Evolutionary conservation across 2,329 filamentous ascomycete species (phyloP).

Genomic region (Exophiala sideris): DNA sequence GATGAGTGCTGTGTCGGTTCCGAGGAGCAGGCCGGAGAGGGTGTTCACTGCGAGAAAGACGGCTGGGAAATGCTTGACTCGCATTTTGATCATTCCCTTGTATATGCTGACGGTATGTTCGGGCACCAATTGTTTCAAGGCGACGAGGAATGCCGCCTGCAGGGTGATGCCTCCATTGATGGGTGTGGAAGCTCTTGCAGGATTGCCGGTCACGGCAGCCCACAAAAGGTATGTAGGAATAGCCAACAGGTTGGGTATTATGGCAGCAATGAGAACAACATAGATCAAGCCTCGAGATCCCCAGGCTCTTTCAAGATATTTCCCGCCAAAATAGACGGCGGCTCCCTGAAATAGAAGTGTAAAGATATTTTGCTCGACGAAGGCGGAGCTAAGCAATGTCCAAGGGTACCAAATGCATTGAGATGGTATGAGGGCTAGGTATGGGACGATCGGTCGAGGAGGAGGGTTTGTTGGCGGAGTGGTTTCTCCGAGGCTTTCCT

Average conservation of each 20-base stretch:
- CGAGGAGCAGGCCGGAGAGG: conserved; percentile 60
- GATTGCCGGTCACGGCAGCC: conserved; percentile 58
- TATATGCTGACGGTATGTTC: conserved; percentile 96
- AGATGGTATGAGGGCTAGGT: conserved; percentile 81
- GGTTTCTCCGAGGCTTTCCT: conserved; percentile 47
- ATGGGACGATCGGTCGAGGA: conserved; percentile 71
- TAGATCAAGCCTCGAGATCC: conserved; percentile 87
- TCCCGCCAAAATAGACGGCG: conserved; percentile 85
- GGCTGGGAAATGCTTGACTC: conserved; percentile 76
- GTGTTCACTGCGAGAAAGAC: conserved; percentile 71
- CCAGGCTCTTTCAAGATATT: conserved; percentile 95
- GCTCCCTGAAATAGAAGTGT: conserved; percentile 73
- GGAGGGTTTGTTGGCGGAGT: conserved; percentile 37
- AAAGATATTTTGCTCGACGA: conserved; percentile 91
- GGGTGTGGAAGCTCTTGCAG: conserved; percentile 57
- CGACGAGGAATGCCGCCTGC: conserved; percentile 90
- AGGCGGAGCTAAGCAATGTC: conserved; percentile 80
- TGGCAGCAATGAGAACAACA: conserved; percentile 72
- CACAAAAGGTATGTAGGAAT: conserved; percentile 72
- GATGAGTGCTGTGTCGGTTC: conserved; percentile 73
- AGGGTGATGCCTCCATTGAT: conserved; percentile 86
- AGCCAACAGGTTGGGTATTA: conserved; percentile 76
- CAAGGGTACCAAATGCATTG: conserved; percentile 84
- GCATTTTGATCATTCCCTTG: conserved; percentile 80
- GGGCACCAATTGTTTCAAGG: conserved; percentile 95